These are phyloP conservation scores for Fulvia fulva DNA, from an alignment of 2,329 filamentous ascomycete genomes.

Conservation along the genomic window DNA sequence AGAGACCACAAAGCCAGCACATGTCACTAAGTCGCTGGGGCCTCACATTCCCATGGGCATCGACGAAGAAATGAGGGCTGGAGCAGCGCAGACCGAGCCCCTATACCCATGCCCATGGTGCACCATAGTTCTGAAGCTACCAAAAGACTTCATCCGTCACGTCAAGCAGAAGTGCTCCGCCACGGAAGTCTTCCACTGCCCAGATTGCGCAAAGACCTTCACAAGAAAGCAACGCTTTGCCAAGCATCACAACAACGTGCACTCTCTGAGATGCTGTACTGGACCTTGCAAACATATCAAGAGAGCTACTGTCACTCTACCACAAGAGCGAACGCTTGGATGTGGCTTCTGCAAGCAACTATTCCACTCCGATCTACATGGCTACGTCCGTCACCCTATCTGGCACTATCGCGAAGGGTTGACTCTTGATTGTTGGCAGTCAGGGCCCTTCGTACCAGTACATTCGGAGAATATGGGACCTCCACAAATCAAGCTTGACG, in stretches of 20 bases:
- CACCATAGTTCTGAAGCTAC: not conserved
- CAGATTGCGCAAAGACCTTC: conserved; percentile 1
- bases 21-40: not conserved
- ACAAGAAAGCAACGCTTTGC: not conserved
- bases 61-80: not conserved
- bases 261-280: not conserved
- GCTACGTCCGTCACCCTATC: not conserved
- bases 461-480: not conserved
- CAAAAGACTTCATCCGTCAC: conserved; percentile 8
- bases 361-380: conserved; percentile 2
- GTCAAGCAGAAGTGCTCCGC: conserved; percentile 3
- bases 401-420: not conserved
- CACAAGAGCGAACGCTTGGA: not conserved
- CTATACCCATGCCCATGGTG: conserved; percentile 1
- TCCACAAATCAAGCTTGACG: not conserved
- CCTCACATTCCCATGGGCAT: not conserved
- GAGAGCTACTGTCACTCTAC: not conserved
- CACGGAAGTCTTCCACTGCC: not conserved
- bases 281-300: not conserved
- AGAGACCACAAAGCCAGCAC: not conserved
- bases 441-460: not conserved
- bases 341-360: conserved; percentile 5
- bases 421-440: not conserved
- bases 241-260: not conserved
- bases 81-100: not conserved